These are phyloP conservation scores for Xylogone sp. DNA, from an alignment of 2,329 filamentous ascomycete species.

Conservation along the genomic window DNA sequence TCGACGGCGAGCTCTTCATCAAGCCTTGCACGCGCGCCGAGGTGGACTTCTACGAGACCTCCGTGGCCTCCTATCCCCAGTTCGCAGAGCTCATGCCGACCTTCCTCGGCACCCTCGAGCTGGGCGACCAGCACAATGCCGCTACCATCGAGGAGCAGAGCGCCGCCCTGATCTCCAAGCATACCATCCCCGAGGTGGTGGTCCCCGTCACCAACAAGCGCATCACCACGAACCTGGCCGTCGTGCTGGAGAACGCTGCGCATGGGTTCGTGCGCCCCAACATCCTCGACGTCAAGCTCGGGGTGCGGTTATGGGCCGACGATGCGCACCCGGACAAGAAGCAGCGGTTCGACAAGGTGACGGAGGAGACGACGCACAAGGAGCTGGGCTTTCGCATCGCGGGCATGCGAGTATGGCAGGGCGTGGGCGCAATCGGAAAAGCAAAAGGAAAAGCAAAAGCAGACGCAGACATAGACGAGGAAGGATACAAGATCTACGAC, in stretches of 20 bases:
- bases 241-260: constrained; percentile 83
- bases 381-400: constrained; percentile 60
- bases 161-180: constrained; percentile 28
- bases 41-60: constrained; percentile 81
- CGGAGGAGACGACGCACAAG: constrained; percentile 54
- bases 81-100: constrained; percentile 80
- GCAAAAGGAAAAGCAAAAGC: too few species aligned
- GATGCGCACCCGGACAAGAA: constrained; percentile 58
- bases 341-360: constrained; percentile 56
- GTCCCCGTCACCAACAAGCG: constrained; percentile 19
- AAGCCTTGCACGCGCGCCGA: constrained; percentile 89
- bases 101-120: constrained; percentile 74
- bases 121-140: constrained; percentile 53
- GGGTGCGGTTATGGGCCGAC: constrained; percentile 81
- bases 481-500: constrained; percentile 57
- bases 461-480: constrained; percentile 46
- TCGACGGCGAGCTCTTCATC: constrained; percentile 80
- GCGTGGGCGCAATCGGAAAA: constrained; percentile 47
- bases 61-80: constrained; percentile 59
- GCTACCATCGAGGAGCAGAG: constrained; percentile 46
- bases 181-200: constrained; percentile 21
- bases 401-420: constrained; percentile 63
- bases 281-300: constrained; percentile 90
- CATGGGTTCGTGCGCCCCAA: constrained; percentile 80
- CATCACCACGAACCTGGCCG: constrained; percentile 74